These are phyloP conservation scores for Erysimum cheiranthoides DNA, from an alignment of 345 rosid genomes.

Conservation along the genomic window DNA sequence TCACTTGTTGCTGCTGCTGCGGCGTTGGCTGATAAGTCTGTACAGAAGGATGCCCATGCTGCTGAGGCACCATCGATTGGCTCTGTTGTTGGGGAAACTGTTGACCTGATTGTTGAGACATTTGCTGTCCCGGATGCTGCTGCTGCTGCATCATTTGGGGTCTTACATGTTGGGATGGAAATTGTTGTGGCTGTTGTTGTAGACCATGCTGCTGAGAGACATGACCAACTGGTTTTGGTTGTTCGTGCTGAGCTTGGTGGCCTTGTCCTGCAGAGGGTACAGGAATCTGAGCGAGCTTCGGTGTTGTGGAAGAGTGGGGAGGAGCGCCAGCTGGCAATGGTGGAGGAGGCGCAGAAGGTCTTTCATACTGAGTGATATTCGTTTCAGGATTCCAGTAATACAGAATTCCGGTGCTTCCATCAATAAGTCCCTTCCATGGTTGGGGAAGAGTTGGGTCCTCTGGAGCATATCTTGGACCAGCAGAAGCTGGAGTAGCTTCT, in stretches of 20 bases:
- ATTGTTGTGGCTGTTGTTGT: constrained; percentile 63
- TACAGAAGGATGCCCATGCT: constrained; percentile 47
- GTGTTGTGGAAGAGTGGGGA: constrained; percentile 53
- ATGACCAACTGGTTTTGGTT: constrained; percentile 54
- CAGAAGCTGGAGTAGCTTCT: constrained; percentile 59
- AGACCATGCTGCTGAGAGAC: constrained; percentile 59
- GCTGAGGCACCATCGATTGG: constrained; percentile 53
- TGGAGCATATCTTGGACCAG: constrained; percentile 89
- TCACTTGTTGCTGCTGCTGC: constrained; percentile 54
- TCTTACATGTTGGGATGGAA: constrained; percentile 53
- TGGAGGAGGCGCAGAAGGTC: constrained; percentile 67
- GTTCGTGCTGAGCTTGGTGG: constrained; percentile 56
- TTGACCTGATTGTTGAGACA: constrained; percentile 56
- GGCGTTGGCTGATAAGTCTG: constrained; percentile 50
- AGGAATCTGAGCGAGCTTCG: constrained; percentile 70
- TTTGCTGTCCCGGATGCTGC: constrained; percentile 57
- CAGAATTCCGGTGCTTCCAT: constrained; percentile 77
- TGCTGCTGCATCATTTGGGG: constrained; percentile 77
- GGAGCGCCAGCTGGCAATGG: constrained; percentile 66
- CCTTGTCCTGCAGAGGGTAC: constrained; percentile 52
- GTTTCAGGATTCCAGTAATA: constrained; percentile 99
- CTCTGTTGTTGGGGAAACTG: constrained; percentile 58
- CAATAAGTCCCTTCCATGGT: constrained; percentile 97
- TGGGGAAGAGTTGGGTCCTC: constrained; percentile 94
- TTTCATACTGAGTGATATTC: constrained; percentile 89